Evolutionary conservation across 2,329 filamentous ascomycete genomes (phyloP).

Genomic region (Ceratocystis albifundus): DNA sequence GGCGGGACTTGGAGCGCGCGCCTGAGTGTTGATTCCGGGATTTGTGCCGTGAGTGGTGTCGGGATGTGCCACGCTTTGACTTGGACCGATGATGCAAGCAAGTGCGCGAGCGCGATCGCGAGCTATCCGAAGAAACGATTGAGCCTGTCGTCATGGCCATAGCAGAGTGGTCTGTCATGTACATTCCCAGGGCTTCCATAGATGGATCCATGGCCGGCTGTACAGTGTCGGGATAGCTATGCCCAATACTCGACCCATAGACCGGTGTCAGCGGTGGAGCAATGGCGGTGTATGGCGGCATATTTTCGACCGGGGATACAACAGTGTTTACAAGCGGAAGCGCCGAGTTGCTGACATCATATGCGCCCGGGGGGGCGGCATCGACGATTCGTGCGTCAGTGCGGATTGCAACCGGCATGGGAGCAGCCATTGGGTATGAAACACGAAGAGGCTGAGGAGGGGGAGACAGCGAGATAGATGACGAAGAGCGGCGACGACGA

Average conservation of each 20-base stretch:
- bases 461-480: not conserved
- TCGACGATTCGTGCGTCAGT: conserved; percentile 19
- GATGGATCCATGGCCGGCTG: not conserved
- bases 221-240: not conserved
- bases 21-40: conserved; percentile 11
- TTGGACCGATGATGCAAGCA: conserved; percentile 9
- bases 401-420: conserved; percentile 17
- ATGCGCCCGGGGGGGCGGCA: conserved; percentile 13
- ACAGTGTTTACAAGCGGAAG: conserved; percentile 28
- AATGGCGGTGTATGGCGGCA: not conserved
- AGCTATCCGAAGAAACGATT: not conserved
- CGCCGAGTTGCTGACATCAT: conserved; percentile 23
- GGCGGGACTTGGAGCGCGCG: not conserved
- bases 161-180: not conserved
- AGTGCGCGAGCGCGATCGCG: conserved; percentile 15
- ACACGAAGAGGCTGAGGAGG: conserved; percentile 14
- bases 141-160: not conserved
- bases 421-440: conserved; percentile 18
- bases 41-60: conserved; percentile 16
- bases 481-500: not conserved
- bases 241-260: not conserved
- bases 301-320: conserved; percentile 27
- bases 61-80: conserved; percentile 10
- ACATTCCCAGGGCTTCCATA: not conserved
- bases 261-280: not conserved